Evolutionary conservation across 1,284 basidiomycete genomes (phyloP), one percentile per base, ranked within the genome.

Genomic region (Ustilago shanxiensis): DNA sequence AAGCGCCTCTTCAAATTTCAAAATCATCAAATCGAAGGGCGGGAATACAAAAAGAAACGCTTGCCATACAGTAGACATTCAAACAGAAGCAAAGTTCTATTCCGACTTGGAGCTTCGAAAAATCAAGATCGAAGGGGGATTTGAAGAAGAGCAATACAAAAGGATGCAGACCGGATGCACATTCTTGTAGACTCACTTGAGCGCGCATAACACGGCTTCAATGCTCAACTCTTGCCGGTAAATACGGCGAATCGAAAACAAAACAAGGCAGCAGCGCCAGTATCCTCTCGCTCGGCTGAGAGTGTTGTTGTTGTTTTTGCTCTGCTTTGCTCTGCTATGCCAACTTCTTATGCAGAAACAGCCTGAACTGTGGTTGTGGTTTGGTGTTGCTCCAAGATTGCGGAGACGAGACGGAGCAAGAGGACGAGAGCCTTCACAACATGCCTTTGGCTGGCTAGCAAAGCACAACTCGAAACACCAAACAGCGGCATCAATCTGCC

Each of bases 131-230:
- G 37, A 39, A 39, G 11, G 18, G 44, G 22, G 44, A 11, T 24
- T 49, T 28, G 13, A 14, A 14, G 24, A 22, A 24, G 9, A 22
- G 4, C n/a, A 49, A 49, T 49, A 49, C 47, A 49, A 49, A 49
- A 8, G 8, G 13, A 6, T 26, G 24, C 45, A 49, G 44, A 45
- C 44, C 44, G 44, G 39, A 14, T 41, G 13, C 39, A 41, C 39
- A 41, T 41, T 41, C 39, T 41, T 14, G 39, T 16, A 41, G 39
- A 14, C n/a, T 26, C 45, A 22, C 22, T 22, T 26, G 22, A 50
- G 49, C 49, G 28, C 49, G 49, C 49, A 50, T 29, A 29, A 50
- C 49, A 50, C 39, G 39, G 39, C 5, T 33, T 33, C 31, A 10
- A 5, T 41, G 39, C 39, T 7, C 39, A 10, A 5, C 16, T 41